Conservation (phyloP, 2,329 filamentous ascomycete species). For the Ophiostoma novo-ulmi region DNA sequence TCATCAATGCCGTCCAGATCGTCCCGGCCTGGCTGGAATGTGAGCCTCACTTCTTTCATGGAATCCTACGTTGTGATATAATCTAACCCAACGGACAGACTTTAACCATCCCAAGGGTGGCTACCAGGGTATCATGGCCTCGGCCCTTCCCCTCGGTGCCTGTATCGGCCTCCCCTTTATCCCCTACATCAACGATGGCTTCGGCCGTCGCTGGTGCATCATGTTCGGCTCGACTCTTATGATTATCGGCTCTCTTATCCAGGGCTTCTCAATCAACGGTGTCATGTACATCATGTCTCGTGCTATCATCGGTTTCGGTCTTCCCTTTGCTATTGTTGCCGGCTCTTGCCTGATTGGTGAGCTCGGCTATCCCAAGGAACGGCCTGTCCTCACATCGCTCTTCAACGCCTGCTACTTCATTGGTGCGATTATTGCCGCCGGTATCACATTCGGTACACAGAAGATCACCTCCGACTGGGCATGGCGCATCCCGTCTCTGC, state of each 20-base stretch:
- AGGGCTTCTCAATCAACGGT: constrained; percentile 43
- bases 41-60: constrained; percentile 27
- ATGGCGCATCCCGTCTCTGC: constrained; percentile 40
- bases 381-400: constrained; percentile 52
- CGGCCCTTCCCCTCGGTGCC: constrained; percentile 50
- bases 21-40: constrained; percentile 36
- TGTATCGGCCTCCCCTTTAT: constrained; percentile 49
- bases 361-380: constrained; percentile 56
- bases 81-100: constrained; percentile 26
- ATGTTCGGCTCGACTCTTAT: constrained; percentile 49
- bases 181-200: constrained; percentile 46
- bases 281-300: constrained; percentile 58
- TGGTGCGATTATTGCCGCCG: constrained; percentile 47
- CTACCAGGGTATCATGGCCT: constrained; percentile 40
- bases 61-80: background rate
- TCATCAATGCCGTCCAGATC: constrained; percentile 39
- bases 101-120: constrained; percentile 34
- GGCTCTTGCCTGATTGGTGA: constrained; percentile 56
- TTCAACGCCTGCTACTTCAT: constrained; percentile 53
- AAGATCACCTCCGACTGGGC: constrained; percentile 35
- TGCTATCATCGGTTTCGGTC: constrained; percentile 57
- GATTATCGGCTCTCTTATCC: constrained; percentile 49
- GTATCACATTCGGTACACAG: constrained; percentile 46
- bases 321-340: constrained; percentile 55
- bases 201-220: constrained; percentile 49